Evolutionary conservation across 2,329 filamentous ascomycete genomes (phyloP), one percentile per base, ranked within the genome.

Genomic region (Colletotrichum eremochloae): DNA sequence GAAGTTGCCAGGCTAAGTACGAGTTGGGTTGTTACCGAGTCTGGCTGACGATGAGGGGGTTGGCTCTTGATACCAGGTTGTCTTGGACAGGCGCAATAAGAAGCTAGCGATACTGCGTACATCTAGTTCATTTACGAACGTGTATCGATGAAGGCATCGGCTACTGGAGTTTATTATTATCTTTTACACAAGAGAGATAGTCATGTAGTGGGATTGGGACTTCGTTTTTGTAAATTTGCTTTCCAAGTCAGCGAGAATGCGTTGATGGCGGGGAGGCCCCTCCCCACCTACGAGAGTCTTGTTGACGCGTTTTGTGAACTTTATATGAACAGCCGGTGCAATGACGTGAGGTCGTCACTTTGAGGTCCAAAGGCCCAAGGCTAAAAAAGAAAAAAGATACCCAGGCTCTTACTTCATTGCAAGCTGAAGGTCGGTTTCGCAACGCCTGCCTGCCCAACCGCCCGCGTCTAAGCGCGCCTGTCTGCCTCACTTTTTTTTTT

Each of bases 91-190:
- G 40, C 15, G 40, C 42, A 42, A 57, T 29, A 9, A 60, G 56
- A 50, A 61, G 66, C 66, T 72, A 70, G 70, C 55, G 48, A 72
- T 65, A 70, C 48, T 65, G 53, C 67, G 46, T 69, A 63, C 53
- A 58, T 65, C 38, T 55, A 65, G 60, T 67, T 55, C 55, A 64
- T 72, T 63, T 52, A 55, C 50, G 70, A 61, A 61, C 48, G 67
- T 61, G 52, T 31, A 50, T 70, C 42, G 66, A 70, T 65, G 67
- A 67, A 69, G 36, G 60, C 60, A 70, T 50, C 60, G 66, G 20
- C 61, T 36, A 71, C 52, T 58, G 38, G 66, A 61, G 31, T 24
- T 44, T 70, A 65, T 64, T 70, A 65, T 64, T 40, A 64, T 58
- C 53, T 60, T 53, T 70, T 63, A 38, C 46, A 50, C 31, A 69